Base-by-base conservation (phyloP, 129 eudicot genomes). In the Tagetes patula region DNA sequence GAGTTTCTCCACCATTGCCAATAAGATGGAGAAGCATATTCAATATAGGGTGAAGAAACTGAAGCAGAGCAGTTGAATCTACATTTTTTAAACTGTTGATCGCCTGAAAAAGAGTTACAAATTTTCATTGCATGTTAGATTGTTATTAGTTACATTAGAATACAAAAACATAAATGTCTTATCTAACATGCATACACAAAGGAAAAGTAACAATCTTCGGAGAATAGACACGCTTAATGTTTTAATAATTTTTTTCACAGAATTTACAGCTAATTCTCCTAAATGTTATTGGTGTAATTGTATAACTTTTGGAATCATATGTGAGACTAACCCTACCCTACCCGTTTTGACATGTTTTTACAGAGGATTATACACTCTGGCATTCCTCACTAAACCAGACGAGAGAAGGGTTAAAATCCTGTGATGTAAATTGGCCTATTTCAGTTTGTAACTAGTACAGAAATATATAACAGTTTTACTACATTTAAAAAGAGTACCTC, bases 11-110 rank as follows among this genome's bases (percentile, higher is more conserved):
- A 65, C 97, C 97, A 66, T 90, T 94, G 68, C 98, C 98, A 62
- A 94, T 94, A 67, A 94, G 98, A 83, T 90, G 98, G 80, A 94
- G 98, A 84, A 94, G 98, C 97, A 94, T 94, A 82, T 90, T 94
- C 72, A 94, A 76, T 71, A 90, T 88, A 31, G 96, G 98, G 77
- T 94, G 97, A 86, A 94, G 97, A 88, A 94, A 94, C 87, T 94
- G 98, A 79, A 94, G 89, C 76, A 94, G 78, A 61, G 98, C 96
- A 39, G 98, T 94, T 12, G 98, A 94, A 76, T 94, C 98, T 42
- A 94, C 98, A 78, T 94, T 94, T 86, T 94, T 94, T 78, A 94
- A 86, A 81, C 98, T 94, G 89, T 94, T 94, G 70, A 94, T 94
- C 52, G 98, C 98, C 98, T 94, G 93, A 80, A 81, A 76, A 75